Percentiles rank a stretch among this genome's conserved stretches.
Evolutionary conservation across 2,329 filamentous ascomycete species (phyloP).

Genomic region (Curvularia verruculosa): DNA sequence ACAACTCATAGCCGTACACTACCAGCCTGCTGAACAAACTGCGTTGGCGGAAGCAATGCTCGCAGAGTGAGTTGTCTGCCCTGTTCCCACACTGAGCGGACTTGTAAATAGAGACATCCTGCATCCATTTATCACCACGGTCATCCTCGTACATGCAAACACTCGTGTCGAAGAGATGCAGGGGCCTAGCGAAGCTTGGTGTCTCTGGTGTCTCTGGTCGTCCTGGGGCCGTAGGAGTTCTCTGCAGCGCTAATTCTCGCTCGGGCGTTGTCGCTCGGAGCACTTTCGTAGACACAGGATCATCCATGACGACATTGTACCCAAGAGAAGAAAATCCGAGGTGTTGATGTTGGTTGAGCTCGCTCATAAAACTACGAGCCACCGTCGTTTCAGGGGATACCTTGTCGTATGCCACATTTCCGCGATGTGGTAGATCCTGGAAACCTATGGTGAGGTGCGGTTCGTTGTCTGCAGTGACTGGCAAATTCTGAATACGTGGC

Average conservation of each 20-base stretch:
- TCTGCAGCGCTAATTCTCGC: conserved; percentile 3
- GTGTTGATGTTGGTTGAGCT: neutral
- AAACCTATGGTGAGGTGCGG: neutral
- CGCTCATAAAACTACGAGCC: neutral
- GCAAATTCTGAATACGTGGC: neutral
- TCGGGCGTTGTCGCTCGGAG: neutral
- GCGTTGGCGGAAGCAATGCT: conserved; percentile 35
- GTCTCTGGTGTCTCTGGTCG: conserved; percentile 18
- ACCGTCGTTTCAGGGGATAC: conserved; percentile 17
- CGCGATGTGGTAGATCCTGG: conserved; percentile 9
- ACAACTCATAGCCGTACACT: conserved; percentile 36
- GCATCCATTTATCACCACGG: neutral
- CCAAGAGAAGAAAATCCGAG: conserved; percentile 22
- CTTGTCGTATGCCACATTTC: conserved; percentile 4
- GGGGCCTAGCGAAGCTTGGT: conserved; percentile 31
- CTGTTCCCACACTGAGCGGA: conserved; percentile 33
- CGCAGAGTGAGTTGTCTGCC: conserved; percentile 30
- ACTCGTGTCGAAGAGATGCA: conserved; percentile 36
- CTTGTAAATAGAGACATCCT: conserved; percentile 35
- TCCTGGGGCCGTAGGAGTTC: conserved; percentile 3
- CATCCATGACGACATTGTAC: conserved; percentile 9
- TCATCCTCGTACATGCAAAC: neutral
- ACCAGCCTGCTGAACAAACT: conserved; percentile 34
- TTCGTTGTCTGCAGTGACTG: neutral
- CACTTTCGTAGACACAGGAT: neutral